Evolutionary conservation across 202 grass and related monocot species (phyloP), one percentile per base, ranked within the genome.

Genomic region (Brachypodium distachyon): DNA sequence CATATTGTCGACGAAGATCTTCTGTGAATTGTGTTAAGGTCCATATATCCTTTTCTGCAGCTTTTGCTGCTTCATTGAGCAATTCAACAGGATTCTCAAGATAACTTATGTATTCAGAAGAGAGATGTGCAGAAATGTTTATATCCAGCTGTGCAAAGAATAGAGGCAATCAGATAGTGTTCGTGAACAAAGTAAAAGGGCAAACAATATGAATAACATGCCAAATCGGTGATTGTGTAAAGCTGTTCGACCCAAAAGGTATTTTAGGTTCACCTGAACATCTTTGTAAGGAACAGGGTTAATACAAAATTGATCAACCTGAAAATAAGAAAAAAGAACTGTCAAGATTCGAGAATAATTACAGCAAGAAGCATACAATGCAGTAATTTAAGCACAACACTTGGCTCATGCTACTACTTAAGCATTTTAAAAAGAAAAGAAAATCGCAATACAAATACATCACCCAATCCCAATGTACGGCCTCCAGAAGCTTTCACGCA

Each of bases 71-170:
- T 77, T 92, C 95, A 64, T 86, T 90, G 46, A 98, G 92, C 75
- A 98, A 77, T 81, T 98, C 82, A 58, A 98, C 66, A 56, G 95
- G 95, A 66, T 98, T 98, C 70, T 94, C 95, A 87, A 98, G 85
- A 73, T 88, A 92, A 75, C 88, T 94, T 84, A 94, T 90, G 73
- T 94, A 98, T 67, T 98, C 95, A 64, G 91, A 98, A 33, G 95
- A 84, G 73, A 98, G 91, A 67, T 86, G 95, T 6, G 87, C 79
- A 64, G 91, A 87, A 84, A 98, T 73, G 80, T 88, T 82, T 92
- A 98, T 81, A 78, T 94, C 91, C 41, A 98, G 76, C 91, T 98
- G 86, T 41, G 22, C 41, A 80, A 75, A 75, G 7, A 69, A 69
- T 63, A 86, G 34, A 64, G 25, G 9, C 48, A 40, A 13, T 71